Percentiles rank a stretch among this genome's conserved stretches.
phyloP scores from a whole-genome alignment of 2,329 filamentous ascomycete genomes.

The Geosmithia putterillii region DNA sequence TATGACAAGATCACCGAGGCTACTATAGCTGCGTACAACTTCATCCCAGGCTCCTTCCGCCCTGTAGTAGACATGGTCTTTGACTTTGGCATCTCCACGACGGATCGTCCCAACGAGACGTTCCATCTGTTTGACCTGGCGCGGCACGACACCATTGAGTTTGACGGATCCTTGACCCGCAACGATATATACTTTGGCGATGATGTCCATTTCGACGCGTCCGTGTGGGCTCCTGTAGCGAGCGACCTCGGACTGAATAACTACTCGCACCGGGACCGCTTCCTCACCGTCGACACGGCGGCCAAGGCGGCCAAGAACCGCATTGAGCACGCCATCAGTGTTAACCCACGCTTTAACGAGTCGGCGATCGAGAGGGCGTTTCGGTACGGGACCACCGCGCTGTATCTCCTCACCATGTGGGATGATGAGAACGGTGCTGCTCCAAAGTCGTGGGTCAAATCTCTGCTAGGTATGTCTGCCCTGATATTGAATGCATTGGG shows the following conservation, averaged over 20 bases:
- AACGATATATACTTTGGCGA: conserved; percentile 15
- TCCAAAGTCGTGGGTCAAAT: background rate
- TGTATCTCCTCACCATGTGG: conserved; percentile 1
- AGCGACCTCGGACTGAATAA: conserved; percentile 3
- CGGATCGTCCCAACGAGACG: conserved; percentile 5
- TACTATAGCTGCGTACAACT: background rate
- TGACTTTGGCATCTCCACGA: conserved; percentile 6
- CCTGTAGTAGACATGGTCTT: conserved; percentile 3
- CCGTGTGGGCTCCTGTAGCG: conserved; percentile 11
- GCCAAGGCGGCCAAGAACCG: conserved; percentile 13
- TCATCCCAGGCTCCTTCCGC: background rate
- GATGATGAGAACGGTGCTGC: background rate
- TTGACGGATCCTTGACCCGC: conserved; percentile 18
- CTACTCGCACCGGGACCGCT: conserved; percentile 6
- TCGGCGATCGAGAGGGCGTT: background rate
- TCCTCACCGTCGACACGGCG: conserved; percentile 14
- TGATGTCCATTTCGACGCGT: conserved; percentile 14
- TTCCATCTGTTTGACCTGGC: conserved; percentile 7
- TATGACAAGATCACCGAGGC: background rate
- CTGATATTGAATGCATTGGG: background rate
- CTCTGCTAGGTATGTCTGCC: background rate
- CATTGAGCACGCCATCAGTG: conserved; percentile 9
- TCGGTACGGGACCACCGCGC: background rate
- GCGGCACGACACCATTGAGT: conserved; percentile 13
- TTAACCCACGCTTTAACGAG: conserved; percentile 12